Evolutionary conservation across 352 stramenopile genomes (phyloP).

Genomic region (Nothophytophthora sp.): DNA sequence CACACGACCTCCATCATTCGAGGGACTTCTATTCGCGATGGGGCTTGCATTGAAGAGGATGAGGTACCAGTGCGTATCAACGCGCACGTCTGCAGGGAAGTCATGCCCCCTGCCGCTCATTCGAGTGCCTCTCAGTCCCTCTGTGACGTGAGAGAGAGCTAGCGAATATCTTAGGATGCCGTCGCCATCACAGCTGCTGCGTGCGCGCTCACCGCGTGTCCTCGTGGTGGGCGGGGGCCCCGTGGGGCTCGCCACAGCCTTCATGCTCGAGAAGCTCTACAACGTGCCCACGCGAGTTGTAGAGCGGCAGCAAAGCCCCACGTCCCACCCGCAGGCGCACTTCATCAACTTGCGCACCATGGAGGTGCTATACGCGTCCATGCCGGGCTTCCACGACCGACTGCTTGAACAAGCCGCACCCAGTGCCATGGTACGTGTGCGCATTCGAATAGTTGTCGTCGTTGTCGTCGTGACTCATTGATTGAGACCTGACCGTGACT

Average conservation of each 20-base stretch:
- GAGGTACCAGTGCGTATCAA: constrained; percentile 17
- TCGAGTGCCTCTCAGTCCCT: no score
- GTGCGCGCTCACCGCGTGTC: constrained; percentile 40
- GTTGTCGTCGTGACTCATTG: no score
- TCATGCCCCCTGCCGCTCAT: constrained; percentile 10
- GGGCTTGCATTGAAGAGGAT: no score
- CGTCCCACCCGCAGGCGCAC: constrained; percentile 93
- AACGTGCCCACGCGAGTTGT: constrained; percentile 69
- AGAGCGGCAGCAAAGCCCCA: constrained; percentile 73
- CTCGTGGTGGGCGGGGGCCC: constrained; percentile 77
- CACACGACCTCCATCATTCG: no score
- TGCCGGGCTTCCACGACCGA: constrained; percentile 74
- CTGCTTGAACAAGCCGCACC: constrained; percentile 61
- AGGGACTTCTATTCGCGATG: constrained; percentile 13
- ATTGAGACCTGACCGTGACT: no score
- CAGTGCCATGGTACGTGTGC: constrained; percentile 57
- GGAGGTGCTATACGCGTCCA: constrained; percentile 89
- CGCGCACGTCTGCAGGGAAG: constrained; percentile 10
- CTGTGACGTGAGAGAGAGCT: no score
- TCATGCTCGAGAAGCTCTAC: constrained; percentile 74
- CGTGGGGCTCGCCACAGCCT: constrained; percentile 66
- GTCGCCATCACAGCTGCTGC: constrained; percentile 10
- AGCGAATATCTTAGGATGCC: constrained; percentile 6
- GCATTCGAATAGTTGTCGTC: background rate
- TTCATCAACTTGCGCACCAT: constrained; percentile 95